A percentile compares a stretch with the other conserved stretches of the same genome.
These are phyloP conservation scores for Forsythia viridissima DNA, from an alignment of 257 asterid species.

Conservation along the genomic window DNA sequence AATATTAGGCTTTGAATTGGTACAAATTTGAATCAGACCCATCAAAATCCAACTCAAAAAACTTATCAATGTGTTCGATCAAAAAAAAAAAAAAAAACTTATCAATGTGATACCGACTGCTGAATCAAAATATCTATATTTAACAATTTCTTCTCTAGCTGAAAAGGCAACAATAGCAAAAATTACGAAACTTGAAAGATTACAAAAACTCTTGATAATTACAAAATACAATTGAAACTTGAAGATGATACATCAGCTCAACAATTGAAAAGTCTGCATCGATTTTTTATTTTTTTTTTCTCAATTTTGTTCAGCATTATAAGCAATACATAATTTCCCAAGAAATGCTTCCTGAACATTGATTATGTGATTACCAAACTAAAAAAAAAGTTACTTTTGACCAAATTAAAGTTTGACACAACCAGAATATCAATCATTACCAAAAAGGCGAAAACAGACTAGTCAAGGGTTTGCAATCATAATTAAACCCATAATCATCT, in stretches of 20 bases:
- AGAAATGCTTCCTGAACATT: no score
- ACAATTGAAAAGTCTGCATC: background rate
- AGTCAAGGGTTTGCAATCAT: background rate
- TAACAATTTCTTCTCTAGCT: slow-evolving; percentile 45
- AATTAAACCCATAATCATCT: background rate
- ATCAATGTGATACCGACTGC: slow-evolving; percentile 19
- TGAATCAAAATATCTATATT: slow-evolving; percentile 19
- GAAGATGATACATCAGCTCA: background rate
- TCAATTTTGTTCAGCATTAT: no score
- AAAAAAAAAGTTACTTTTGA: no score
- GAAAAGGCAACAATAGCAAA: slow-evolving; percentile 40
- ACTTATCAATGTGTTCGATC: no score
- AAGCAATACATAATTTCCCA: no score
- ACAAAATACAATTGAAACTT: background rate
- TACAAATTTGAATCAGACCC: no score
- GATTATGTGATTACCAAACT: background rate
- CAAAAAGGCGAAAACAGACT: background rate
- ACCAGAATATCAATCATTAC: background rate
- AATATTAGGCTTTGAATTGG: no score
- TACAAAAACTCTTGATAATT: slow-evolving; percentile 17
- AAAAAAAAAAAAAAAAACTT: no score
- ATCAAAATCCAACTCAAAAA: no score
- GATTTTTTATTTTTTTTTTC: no score
- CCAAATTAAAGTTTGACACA: no score
- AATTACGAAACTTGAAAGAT: slow-evolving; percentile 27